Evolutionary conservation across 345 rosid genomes (phyloP), one percentile per base, ranked within the genome.

Genomic region (Combretum micranthum): DNA sequence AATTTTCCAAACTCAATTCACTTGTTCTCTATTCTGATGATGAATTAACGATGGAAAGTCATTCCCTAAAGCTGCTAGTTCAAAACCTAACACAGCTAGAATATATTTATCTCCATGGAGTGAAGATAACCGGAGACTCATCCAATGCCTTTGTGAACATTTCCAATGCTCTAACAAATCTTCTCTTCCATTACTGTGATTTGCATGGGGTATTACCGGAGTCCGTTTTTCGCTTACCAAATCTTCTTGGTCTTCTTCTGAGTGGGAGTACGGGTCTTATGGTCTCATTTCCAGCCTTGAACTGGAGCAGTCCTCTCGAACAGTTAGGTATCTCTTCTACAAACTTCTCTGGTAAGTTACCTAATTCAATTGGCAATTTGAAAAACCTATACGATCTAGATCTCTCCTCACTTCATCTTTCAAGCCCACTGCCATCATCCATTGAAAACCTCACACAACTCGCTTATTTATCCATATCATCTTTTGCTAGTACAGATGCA

Each of bases 121-220:
- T 49, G 9, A 7, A 60, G 46, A 53, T 67, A 52, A 47, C 61
- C 13, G 2, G 9, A 15, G 26, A 44, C 12, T 52, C 22, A 22
- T 65, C 23, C 2, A 17, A 18, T 22, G 52, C 63, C 37, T 39
- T 62, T 2, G 23, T 4, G 20, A 68, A 60, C n/a, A 18, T 62
- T 6, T 58, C 71, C 18, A 18, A 23, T 37, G 56, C 66, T 54
- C 47, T 67, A 10, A 19, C 26, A 5, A 51, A 50, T 43, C 18
- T 68, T 8, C 23, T 9, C 3, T 42, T 72, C 0, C 0, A 0
- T 2, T 0, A 9, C 0, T 64, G 48, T 50, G 12, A 2, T 9
- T 43, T 72, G 57, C 14, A 2, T 15, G 74, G 78, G 46, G 15
- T 39, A 13, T 44, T 66, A 6, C 69, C 68, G 9, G 18, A 20